A percentile compares a stretch with the other conserved stretches of the same genome.
Conservation (phyloP, 2,329 filamentous ascomycete genomes). For the Cephalotrichum gorgonifer region DNA sequence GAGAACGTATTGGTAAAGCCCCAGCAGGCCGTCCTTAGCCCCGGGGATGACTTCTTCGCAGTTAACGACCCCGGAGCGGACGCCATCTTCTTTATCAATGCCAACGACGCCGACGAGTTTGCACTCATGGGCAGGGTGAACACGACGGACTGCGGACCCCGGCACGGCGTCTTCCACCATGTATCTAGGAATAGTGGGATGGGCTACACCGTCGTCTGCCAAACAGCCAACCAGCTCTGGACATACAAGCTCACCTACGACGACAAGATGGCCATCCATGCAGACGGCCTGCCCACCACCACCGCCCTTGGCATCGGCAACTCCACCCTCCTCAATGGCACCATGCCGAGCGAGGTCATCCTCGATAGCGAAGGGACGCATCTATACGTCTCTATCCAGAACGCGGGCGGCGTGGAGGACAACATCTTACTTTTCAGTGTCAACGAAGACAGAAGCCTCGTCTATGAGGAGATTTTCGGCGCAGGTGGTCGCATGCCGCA, state of each 20-base stretch:
- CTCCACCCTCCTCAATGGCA: constrained; percentile 14
- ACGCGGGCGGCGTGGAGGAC: constrained; percentile 33
- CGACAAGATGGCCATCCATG: constrained; percentile 22
- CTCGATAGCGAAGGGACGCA: constrained; percentile 29
- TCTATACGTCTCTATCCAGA: constrained; percentile 41
- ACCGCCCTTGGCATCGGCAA: constrained; percentile 29
- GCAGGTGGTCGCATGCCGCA: constrained; percentile 29
- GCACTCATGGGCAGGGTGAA: constrained; percentile 24
- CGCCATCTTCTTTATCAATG: constrained; percentile 33
- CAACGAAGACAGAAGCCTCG: constrained; percentile 16
- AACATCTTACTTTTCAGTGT: constrained; percentile 35
- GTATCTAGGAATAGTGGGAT: neutral
- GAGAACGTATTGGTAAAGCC: constrained; percentile 14
- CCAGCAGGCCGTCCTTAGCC: constrained; percentile 8
- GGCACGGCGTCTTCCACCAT: constrained; percentile 25
- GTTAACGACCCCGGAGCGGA: constrained; percentile 40
- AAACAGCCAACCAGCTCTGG: constrained; percentile 8
- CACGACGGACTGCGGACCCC: constrained; percentile 38
- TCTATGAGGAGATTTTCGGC: constrained; percentile 20
- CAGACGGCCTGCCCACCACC: constrained; percentile 20
- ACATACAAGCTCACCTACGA: constrained; percentile 22
- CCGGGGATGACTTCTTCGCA: constrained; percentile 28
- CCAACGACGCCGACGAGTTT: constrained; percentile 28
- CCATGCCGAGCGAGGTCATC: constrained; percentile 34
- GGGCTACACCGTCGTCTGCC: constrained; percentile 11